phyloP scores from a whole-genome alignment of 1,139 yeast species.

The Pneumocystis carinii region DNA sequence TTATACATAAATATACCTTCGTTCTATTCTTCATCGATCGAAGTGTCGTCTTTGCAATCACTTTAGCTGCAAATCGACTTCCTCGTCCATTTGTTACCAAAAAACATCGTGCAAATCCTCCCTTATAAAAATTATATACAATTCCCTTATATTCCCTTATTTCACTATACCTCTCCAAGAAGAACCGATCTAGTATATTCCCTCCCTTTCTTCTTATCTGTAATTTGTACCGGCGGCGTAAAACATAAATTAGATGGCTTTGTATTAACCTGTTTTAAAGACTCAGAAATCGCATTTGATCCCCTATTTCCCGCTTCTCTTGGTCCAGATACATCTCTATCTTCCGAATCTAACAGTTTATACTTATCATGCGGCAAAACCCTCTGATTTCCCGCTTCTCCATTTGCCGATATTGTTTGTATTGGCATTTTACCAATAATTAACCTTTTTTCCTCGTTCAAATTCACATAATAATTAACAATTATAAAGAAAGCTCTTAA shows the following conservation, averaged over 20 bases:
- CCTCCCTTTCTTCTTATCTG: slow-evolving; percentile 62
- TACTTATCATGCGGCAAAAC: not conserved
- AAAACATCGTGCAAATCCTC: slow-evolving; percentile 97
- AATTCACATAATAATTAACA: not conserved
- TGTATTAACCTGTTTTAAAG: slow-evolving; percentile 35
- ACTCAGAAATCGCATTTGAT: not conserved
- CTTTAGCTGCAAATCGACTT: slow-evolving; percentile 84
- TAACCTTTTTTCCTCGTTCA: not conserved
- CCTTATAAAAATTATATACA: slow-evolving; percentile 24
- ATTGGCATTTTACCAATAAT: not conserved
- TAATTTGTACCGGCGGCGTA: slow-evolving; percentile 85
- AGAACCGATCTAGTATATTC: slow-evolving; percentile 84
- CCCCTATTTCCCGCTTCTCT: not conserved
- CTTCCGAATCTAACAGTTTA: not conserved
- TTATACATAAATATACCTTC: slow-evolving; percentile 32
- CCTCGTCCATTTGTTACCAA: slow-evolving; percentile 80
- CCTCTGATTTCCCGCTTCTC: not conserved
- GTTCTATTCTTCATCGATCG: slow-evolving; percentile 82
- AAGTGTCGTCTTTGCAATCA: slow-evolving; percentile 90
- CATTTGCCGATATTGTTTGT: not conserved
- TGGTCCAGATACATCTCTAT: not conserved
- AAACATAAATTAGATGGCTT: slow-evolving; percentile 77
- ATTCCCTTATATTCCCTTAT: not conserved
- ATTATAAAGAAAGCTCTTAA: not conserved
- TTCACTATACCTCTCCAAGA: slow-evolving; percentile 51